A percentile compares a stretch with the other conserved stretches of the same genome.
Evolutionary conservation across 371 early-diverging fungal genomes (phyloP).

Genomic region (Mucor velutinosus): DNA sequence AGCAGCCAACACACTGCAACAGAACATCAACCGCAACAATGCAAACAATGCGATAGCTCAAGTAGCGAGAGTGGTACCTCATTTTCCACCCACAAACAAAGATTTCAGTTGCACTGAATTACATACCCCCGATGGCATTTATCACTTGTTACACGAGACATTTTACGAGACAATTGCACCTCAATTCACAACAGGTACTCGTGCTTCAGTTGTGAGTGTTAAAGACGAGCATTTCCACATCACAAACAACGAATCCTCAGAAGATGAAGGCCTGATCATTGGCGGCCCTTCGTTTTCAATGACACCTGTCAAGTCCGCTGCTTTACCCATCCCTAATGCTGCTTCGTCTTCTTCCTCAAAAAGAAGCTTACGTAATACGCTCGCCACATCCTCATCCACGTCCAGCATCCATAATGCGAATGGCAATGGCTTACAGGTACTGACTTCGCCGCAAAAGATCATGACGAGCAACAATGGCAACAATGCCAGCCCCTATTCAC

Average conservation of each 20-base stretch:
- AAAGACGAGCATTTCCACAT: constrained; percentile 4
- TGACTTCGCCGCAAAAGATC: constrained; percentile 22
- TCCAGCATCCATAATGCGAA: neutral
- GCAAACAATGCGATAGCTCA: neutral
- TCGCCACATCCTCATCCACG: constrained; percentile 20
- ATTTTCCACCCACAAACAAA: constrained; percentile 48
- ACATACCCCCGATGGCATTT: constrained; percentile 60
- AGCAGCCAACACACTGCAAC: constrained; percentile 20
- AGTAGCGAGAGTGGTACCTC: constrained; percentile 13
- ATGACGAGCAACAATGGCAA: constrained; percentile 11
- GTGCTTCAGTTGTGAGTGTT: constrained; percentile 32
- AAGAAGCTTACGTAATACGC: constrained; percentile 5
- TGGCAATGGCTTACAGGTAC: constrained; percentile 6
- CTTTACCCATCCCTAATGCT: constrained; percentile 43
- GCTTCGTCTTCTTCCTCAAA: constrained; percentile 21
- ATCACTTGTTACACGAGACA: constrained; percentile 54
- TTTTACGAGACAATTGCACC: constrained; percentile 52
- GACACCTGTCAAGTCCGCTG: constrained; percentile 31
- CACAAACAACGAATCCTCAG: constrained; percentile 16
- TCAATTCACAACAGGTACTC: constrained; percentile 53
- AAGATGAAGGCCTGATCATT: constrained; percentile 5
- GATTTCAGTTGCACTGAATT: constrained; percentile 49
- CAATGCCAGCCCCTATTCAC: constrained; percentile 14
- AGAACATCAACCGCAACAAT: constrained; percentile 11
- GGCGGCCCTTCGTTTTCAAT: constrained; percentile 8